phyloP scores from a whole-genome alignment of 768 basidiomycete species.

The Terana coerulea region DNA sequence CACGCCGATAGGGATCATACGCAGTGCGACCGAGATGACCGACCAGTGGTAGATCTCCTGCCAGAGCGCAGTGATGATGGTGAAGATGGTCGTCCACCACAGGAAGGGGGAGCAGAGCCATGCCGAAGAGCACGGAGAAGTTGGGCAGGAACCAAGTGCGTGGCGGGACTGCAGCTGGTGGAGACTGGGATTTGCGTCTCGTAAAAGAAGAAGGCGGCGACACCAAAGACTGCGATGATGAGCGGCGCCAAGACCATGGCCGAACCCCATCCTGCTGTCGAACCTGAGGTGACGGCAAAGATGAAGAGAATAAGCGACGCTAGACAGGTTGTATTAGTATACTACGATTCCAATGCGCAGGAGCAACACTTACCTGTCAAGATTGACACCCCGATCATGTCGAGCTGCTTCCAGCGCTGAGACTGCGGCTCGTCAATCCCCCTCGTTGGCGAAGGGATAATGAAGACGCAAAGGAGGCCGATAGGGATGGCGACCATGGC shows the following conservation, averaged over 20 bases:
- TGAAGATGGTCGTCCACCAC: conserved; percentile 37
- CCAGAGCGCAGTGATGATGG: conserved; percentile 32
- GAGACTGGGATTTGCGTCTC: conserved; percentile 34
- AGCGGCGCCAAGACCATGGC: conserved; percentile 41
- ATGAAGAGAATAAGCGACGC: conserved; percentile 32
- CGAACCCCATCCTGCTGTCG: conserved; percentile 37
- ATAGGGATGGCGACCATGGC: conserved; percentile 36
- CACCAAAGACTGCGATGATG: conserved; percentile 35
- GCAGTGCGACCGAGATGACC: conserved; percentile 33
- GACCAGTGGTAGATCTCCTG: conserved; percentile 34
- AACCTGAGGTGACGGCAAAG: conserved; percentile 37
- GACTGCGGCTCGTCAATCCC: conserved; percentile 14
- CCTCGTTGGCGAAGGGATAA: conserved; percentile 24
- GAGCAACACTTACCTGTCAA: conserved; percentile 24
- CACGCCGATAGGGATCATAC: conserved; percentile 39
- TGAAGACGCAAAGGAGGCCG: conserved; percentile 24
- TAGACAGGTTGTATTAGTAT: neutral
- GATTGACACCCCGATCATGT: conserved; percentile 33
- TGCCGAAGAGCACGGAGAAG: conserved; percentile 33
- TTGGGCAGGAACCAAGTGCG: conserved; percentile 36
- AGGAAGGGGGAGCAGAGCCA: conserved; percentile 35
- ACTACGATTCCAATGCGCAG: neutral
- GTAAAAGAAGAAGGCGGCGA: conserved; percentile 39
- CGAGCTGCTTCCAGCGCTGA: conserved; percentile 26
- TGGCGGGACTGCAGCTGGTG: conserved; percentile 33